Conservation (phyloP, 495 filamentous ascomycete genomes). For the Penicillium ucsense region DNA sequence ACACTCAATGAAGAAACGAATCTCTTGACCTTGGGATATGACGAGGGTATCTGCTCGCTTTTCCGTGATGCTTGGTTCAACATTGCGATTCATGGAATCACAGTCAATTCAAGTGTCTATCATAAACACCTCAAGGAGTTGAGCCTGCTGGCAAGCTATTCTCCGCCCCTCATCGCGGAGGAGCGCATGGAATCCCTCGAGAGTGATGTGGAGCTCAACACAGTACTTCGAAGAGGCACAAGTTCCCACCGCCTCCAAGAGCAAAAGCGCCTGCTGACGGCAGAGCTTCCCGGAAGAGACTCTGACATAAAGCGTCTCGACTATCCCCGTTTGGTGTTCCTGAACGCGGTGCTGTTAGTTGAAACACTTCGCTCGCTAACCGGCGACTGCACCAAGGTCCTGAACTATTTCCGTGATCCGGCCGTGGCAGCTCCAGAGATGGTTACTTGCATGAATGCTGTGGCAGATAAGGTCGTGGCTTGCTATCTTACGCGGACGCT, state of each 20-base stretch:
- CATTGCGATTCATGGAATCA: slow-evolving; percentile 85
- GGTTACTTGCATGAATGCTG: slow-evolving; percentile 76
- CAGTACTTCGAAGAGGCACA: slow-evolving; percentile 73
- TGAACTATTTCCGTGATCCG: slow-evolving; percentile 87
- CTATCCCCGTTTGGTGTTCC: slow-evolving; percentile 82
- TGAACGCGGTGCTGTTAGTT: slow-evolving; percentile 76
- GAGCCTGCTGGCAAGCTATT: slow-evolving; percentile 71
- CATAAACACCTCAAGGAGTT: slow-evolving; percentile 63
- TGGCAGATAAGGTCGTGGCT: slow-evolving; percentile 63
- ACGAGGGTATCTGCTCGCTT: slow-evolving; percentile 54
- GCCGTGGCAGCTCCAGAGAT: slow-evolving; percentile 70
- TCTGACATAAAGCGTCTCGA: slow-evolving; percentile 67
- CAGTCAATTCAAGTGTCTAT: slow-evolving; percentile 55
- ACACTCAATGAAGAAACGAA: slow-evolving; percentile 28
- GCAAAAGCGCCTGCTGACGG: slow-evolving; percentile 67
- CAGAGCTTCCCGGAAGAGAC: slow-evolving; percentile 63
- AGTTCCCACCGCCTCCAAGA: slow-evolving; percentile 63
- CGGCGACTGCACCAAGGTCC: slow-evolving; percentile 78
- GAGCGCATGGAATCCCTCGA: slow-evolving; percentile 78
- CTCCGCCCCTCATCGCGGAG: slow-evolving; percentile 73
- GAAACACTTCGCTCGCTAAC: slow-evolving; percentile 73
- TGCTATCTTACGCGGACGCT: slow-evolving; percentile 65
- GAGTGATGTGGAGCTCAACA: slow-evolving; percentile 92
- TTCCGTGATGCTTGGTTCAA: slow-evolving; percentile 97
- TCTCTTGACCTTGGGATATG: slow-evolving; percentile 30